Evolutionary conservation across 306 rosid genomes (phyloP).

Genomic region (Quercus parvula): DNA sequence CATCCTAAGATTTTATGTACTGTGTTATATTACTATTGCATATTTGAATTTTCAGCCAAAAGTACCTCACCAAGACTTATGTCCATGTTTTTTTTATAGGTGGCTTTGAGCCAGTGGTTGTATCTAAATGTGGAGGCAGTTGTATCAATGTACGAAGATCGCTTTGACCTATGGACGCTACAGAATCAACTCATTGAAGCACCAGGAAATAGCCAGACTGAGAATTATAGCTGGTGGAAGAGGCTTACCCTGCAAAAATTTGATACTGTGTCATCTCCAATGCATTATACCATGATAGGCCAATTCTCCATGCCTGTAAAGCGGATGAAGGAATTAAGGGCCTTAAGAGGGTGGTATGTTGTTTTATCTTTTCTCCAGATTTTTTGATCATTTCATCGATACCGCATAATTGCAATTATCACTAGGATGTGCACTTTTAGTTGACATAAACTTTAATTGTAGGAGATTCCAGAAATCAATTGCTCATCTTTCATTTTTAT

Average conservation of each 20-base stretch:
- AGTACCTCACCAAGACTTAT: constrained; percentile 8
- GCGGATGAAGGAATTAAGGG: constrained; percentile 81
- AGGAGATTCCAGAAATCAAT: neutral
- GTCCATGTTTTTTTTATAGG: constrained; percentile 39
- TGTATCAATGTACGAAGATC: constrained; percentile 93
- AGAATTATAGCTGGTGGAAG: constrained; percentile 71
- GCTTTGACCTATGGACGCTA: constrained; percentile 70
- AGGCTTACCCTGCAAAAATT: constrained; percentile 44
- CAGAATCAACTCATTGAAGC: constrained; percentile 57
- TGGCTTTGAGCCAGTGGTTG: constrained; percentile 89
- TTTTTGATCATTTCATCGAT: constrained; percentile 2
- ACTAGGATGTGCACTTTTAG: neutral
- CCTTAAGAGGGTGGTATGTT: constrained; percentile 79
- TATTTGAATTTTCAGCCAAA: neutral
- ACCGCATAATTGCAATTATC: neutral
- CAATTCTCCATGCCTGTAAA: constrained; percentile 68
- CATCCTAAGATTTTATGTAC: no score
- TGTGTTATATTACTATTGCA: neutral
- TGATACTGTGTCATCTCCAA: constrained; percentile 25
- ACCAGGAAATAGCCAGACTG: constrained; percentile 40
- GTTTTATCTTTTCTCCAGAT: constrained; percentile 12
- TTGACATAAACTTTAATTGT: neutral
- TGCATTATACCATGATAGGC: constrained; percentile 41
- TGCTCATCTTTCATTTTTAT: neutral
- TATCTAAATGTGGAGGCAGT: constrained; percentile 78